Percentiles rank a stretch among this genome's conserved stretches.
These are phyloP conservation scores for Diutina rugosa DNA, from an alignment of 1,139 yeast species.

Conservation along the genomic window DNA sequence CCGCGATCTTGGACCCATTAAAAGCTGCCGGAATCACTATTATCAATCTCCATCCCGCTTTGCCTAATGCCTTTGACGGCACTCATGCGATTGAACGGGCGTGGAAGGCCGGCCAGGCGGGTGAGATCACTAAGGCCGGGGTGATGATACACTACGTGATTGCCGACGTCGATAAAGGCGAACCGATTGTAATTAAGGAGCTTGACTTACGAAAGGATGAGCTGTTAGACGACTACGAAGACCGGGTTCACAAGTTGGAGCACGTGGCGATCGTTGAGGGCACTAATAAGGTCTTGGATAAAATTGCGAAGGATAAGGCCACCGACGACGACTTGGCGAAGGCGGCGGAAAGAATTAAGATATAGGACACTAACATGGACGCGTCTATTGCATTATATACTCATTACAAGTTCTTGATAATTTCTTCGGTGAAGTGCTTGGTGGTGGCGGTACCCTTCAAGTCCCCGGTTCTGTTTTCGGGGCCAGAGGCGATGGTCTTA, in stretches of 20 bases:
- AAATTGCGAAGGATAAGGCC: no score
- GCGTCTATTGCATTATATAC: background rate
- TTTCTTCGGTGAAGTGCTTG: slow-evolving; percentile 70
- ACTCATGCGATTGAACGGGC: slow-evolving; percentile 95
- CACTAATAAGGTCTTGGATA: background rate
- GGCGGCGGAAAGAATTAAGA: background rate
- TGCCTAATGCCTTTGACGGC: slow-evolving; percentile 95
- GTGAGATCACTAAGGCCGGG: slow-evolving; percentile 69
- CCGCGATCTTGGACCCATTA: slow-evolving; percentile 58
- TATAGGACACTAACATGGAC: background rate
- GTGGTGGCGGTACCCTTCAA: slow-evolving; percentile 90
- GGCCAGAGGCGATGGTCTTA: slow-evolving; percentile 88
- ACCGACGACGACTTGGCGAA: background rate
- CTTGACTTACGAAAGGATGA: slow-evolving; percentile 61
- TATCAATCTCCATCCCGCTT: slow-evolving; percentile 89
- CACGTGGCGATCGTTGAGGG: slow-evolving; percentile 87
- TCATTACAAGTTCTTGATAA: slow-evolving; percentile 30
- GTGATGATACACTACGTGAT: slow-evolving; percentile 95
- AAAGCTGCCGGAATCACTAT: slow-evolving; percentile 54
- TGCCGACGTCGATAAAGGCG: slow-evolving; percentile 88
- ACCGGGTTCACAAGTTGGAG: slow-evolving; percentile 72
- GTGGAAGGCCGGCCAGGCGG: slow-evolving; percentile 86
- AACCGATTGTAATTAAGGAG: slow-evolving; percentile 74
- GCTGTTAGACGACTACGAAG: slow-evolving; percentile 65
- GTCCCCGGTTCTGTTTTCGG: slow-evolving; percentile 89